Base-by-base conservation (phyloP, 352 stramenopile species). In the Phytophthora hybrid region DNA sequence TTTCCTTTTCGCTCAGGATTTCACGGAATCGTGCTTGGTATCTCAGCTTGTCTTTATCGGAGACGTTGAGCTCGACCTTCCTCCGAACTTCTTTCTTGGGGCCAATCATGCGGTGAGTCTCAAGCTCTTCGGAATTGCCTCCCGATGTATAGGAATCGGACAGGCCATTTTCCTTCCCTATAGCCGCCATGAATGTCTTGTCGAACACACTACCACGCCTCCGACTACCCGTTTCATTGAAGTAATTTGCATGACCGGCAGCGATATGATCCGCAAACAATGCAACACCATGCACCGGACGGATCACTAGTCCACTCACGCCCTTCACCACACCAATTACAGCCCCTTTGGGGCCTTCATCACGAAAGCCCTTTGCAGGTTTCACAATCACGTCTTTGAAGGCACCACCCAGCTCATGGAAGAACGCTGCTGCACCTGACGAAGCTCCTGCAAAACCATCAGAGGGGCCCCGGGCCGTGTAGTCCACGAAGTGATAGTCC, bases 401-500 rank as follows among this genome's bases (percentile, higher is more conserved):
- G 9, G 69, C 81, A 5, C 73, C 71, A n/a, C 78, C 81, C 3
- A 91, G 16, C 26, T 88, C 81, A 41, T 91, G 81, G 1, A 88
- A 60, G 46, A 90, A 85, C 2, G 83, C 81, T 5, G 65, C 83
- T 47, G 77, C 78, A 34, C 83, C 83, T 23, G 82, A 66, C 5
- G 79, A 76, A 1, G 80, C 81, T 18, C 83, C 81, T 59, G 72
- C 61, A 23, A 81, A 71, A 1, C 73, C 77, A 62, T 69, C 65
- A 57, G 66, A 61, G 4, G 85, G 83, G 2, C 85, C 85, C 51
- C 80, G 78, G 52, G 80, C 73, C 1, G 69, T 77, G 59, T 91
- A 93, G 32, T 91, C 81, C 0, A 91, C 85, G 16, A 66, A 78
- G 18, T 90, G 74, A 49, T 91, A 90, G 16, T 86, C 79, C 1